These are phyloP conservation scores for Aspergillus biplanus DNA, from an alignment of 495 filamentous ascomycete genomes.

Conservation along the genomic window DNA sequence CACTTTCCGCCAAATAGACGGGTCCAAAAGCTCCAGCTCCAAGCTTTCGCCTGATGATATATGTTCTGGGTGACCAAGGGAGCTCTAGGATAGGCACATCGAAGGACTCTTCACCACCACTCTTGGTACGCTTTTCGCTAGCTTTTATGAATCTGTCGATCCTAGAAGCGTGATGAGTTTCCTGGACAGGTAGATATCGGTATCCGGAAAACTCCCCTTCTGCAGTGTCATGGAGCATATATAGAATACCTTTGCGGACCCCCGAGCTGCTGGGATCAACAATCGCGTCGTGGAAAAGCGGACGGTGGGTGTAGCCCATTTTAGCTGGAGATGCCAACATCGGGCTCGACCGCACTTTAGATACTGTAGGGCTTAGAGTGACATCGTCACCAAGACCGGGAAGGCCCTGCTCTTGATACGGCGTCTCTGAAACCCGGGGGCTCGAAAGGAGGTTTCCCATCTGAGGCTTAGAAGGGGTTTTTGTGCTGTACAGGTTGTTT, in stretches of 20 bases:
- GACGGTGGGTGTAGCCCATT: constrained; percentile 43
- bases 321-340: constrained; percentile 26
- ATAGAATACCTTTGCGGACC: constrained; percentile 73
- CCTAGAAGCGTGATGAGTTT: constrained; percentile 65
- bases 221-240: constrained; percentile 68
- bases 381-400: constrained; percentile 42
- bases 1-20: constrained; percentile 85
- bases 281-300: constrained; percentile 76
- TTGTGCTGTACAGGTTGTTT: constrained; percentile 63
- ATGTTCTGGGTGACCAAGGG: constrained; percentile 57
- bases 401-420: constrained; percentile 34
- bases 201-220: constrained; percentile 77
- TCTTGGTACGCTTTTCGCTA: constrained; percentile 61
- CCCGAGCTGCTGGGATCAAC: constrained; percentile 85
- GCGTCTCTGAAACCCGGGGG: constrained; percentile 34
- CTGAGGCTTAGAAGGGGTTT: constrained; percentile 69
- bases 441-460: constrained; percentile 43
- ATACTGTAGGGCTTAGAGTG: constrained; percentile 52
- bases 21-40: constrained; percentile 93
- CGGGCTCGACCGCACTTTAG: constrained; percentile 39
- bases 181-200: constrained; percentile 63
- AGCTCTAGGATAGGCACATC: constrained; percentile 71
- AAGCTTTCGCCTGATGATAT: constrained; percentile 83
- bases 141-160: constrained; percentile 79
- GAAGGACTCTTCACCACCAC: constrained; percentile 54